Base-by-base conservation (phyloP, 2,329 filamentous ascomycete species). In the Aspergillus nomiae region DNA sequence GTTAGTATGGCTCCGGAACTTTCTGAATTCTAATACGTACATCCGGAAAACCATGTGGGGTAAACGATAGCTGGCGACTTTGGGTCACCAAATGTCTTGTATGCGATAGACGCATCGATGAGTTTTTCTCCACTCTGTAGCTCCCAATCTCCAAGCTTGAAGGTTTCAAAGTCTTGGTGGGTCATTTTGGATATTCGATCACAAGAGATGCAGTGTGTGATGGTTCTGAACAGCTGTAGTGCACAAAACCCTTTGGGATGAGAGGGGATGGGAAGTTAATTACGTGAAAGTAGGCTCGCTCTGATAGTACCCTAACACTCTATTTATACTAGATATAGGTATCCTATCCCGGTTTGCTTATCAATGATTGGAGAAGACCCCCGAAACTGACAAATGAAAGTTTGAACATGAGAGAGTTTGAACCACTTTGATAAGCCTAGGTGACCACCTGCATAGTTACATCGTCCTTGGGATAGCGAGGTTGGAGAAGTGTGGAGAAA, bases 41-140 rank as follows among this genome's bases (percentile, higher is more conserved):
- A 67, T 63, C 88, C 88, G 21, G 87, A 89, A 74, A 89, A 94
- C 91, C 91, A 94, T 2, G 88, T 88, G 2, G 91, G 91, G 71
- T 94, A 94, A 64, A 94, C 85, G 62, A 94, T 86, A 2, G 87
- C 87, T 9, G 90, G 90, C 7, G 79, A 81, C 0, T 80, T 83
- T 0, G 85, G 74, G 61, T 88, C 81, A 24, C 91, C 91, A 68
- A 90, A 89, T 0, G 90, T 92, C 76, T 90, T 92, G 82, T 92
- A 94, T 19, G 90, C 90, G 59, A 94, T 87, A 70, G 86, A 85
- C 1, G 91, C 91, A 67, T 86, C 75, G 1, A 84, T 82, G 21
- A 94, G 82, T 7, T 78, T 82, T n/a, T 81, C 81, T 45, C 90
- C 89, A 30, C 84, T 87, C 70, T 90, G 85, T 3, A 94, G 85